A percentile compares a stretch with the other conserved stretches of the same genome.
Conservation (phyloP, 306 rosid genomes). For the Urtica urens region DNA sequence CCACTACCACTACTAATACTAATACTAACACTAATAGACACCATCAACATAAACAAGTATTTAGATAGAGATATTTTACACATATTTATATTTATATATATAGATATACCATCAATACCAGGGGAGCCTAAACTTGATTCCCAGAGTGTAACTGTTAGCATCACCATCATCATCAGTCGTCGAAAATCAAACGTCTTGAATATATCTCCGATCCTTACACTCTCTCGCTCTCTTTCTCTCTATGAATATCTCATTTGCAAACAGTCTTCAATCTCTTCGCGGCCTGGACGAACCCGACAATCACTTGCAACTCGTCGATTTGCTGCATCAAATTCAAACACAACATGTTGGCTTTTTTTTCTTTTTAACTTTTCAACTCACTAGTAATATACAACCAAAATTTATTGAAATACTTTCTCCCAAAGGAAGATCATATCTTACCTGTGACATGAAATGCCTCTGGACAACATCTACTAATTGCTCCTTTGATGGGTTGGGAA, state of each 20-base stretch:
- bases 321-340: no score
- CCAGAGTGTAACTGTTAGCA: slow-evolving; percentile 61
- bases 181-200: no score
- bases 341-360: no score
- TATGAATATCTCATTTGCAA: slow-evolving; percentile 57
- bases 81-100: no score
- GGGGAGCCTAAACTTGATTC: slow-evolving; percentile 34
- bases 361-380: no score
- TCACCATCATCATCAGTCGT: no score
- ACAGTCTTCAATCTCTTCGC: slow-evolving; percentile 82
- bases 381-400: no score
- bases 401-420: no score
- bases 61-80: slow-evolving; percentile 54
- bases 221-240: slow-evolving; percentile 2
- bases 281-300: slow-evolving; percentile 84
- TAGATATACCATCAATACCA: no score
- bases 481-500: slow-evolving; percentile 92
- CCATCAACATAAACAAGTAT: slow-evolving; percentile 28
- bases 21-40: slow-evolving; percentile 28
- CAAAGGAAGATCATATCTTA: no score
- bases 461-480: slow-evolving; percentile 84
- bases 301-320: slow-evolving; percentile 98
- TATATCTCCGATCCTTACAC: slow-evolving; percentile 2
- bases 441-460: slow-evolving; percentile 99
- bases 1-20: background rate